Percentiles rank a stretch among this genome's conserved stretches.
Conservation (phyloP, 441 rosid genomes). For the Aleurites moluccanus region DNA sequence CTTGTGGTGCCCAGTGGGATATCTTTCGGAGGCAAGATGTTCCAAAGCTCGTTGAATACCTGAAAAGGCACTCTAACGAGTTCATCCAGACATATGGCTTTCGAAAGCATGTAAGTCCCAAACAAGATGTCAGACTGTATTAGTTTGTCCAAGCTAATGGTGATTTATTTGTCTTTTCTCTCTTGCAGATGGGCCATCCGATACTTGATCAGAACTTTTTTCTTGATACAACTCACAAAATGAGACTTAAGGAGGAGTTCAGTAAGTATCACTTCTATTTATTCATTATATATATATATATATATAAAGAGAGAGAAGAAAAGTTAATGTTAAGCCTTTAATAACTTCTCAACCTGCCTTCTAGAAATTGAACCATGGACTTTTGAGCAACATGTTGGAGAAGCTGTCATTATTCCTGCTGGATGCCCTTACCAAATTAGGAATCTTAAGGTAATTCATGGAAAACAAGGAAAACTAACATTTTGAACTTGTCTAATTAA, state of each 20-base stretch:
- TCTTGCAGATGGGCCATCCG: no score
- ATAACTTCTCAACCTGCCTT: slow-evolving; percentile 16
- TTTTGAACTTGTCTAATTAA: background rate
- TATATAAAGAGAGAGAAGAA: no score
- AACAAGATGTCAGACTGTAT: slow-evolving; percentile 12
- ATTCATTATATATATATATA: background rate
- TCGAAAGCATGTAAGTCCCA: slow-evolving; percentile 53
- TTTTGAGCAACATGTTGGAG: slow-evolving; percentile 92
- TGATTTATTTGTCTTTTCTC: no score
- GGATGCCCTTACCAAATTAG: slow-evolving; percentile 96
- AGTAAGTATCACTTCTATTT: slow-evolving; percentile 44
- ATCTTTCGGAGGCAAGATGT: slow-evolving; percentile 90
- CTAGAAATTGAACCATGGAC: slow-evolving; percentile 95
- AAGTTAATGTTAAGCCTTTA: background rate
- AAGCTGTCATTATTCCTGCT: slow-evolving; percentile 89
- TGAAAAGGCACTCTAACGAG: slow-evolving; percentile 64
- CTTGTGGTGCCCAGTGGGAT: slow-evolving; percentile 94
- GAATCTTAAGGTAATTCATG: slow-evolving; percentile 65
- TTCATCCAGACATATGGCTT: slow-evolving; percentile 41
- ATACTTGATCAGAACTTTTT: slow-evolving; percentile 84
- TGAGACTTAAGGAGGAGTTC: slow-evolving; percentile 86
- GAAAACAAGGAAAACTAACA: background rate
- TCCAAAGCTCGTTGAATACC: slow-evolving; percentile 76
- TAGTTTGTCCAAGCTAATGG: slow-evolving; percentile 21
- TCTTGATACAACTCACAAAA: slow-evolving; percentile 71